Evolutionary conservation across 2,329 filamentous ascomycete species (phyloP), one percentile per base, ranked within the genome.

Genomic region (Stemphylium lycopersici): DNA sequence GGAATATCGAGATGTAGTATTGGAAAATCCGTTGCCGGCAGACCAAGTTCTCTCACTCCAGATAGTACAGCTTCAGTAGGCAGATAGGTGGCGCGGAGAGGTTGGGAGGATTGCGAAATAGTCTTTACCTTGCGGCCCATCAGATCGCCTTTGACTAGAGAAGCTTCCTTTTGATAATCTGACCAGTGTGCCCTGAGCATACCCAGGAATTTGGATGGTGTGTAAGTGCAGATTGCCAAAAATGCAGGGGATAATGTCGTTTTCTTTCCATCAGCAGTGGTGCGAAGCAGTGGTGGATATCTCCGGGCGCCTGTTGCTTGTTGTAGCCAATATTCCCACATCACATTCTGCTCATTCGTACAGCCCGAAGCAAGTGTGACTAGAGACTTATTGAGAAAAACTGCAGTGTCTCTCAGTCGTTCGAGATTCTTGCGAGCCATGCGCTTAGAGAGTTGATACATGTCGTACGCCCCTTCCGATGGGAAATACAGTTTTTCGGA

Each of bases 131-230:
- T 18, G 8, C 48, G 48, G 6, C 18, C 0, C 10, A 29, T 38
- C 2, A 65, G 41, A 11, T 48, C 26, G 15, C 13, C 7, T 8
- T 11, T 11, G 13, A 58, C 45, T 0, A 12, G 5, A n/a, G 22
- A 32, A 11, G 48, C 15, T 4, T 57, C 18, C 6, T 33, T 2
- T 26, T 59, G 45, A 46, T 65, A 62, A 11, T 39, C 33, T 8
- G 18, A 22, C 65, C 61, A 67, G 36, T 67, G 59, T 10, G 52
- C 53, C 31, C 49, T 50, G 15, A 66, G 48, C 7, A 49, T 48
- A 4, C 57, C 52, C 1, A 67, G 11, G 29, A 65, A 62, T 12
- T 55, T 59, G 1, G 24, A 3, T 4, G 51, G 41, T 1, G 37
- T 50, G 26, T 52, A 32, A 15, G 42, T 8, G 2, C 54, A 20